phyloP scores from a whole-genome alignment of 2,329 filamentous ascomycete species.

The Cadophora gregata region DNA sequence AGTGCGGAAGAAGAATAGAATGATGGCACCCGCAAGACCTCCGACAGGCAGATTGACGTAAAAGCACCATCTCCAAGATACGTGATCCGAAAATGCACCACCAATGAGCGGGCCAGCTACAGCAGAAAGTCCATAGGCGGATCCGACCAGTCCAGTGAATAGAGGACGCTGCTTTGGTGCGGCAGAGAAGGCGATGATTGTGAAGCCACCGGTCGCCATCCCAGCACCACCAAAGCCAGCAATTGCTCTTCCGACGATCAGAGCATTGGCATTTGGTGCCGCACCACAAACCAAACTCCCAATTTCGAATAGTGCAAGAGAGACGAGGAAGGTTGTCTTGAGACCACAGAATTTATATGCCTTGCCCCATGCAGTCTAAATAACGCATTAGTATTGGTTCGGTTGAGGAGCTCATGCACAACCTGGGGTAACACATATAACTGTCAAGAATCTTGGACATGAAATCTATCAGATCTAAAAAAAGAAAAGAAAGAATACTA shows the following conservation, averaged over 20 bases:
- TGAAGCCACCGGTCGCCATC: constrained; percentile 49
- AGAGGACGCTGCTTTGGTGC: constrained; percentile 44
- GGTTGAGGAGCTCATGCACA: no score
- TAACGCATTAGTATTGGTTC: no score
- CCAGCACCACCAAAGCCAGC: constrained; percentile 45
- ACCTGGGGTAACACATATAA: no score
- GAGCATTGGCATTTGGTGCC: constrained; percentile 44
- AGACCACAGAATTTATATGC: constrained; percentile 45
- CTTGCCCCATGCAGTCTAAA: constrained; percentile 44
- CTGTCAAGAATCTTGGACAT: no score
- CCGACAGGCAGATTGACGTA: constrained; percentile 46
- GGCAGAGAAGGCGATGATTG: constrained; percentile 50
- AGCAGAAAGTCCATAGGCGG: constrained; percentile 40
- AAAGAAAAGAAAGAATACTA: no score
- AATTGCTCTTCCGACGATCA: constrained; percentile 47
- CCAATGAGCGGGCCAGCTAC: constrained; percentile 46
- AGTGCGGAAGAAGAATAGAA: constrained; percentile 52
- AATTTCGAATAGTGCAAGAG: constrained; percentile 47
- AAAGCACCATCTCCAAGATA: constrained; percentile 44
- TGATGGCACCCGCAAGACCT: constrained; percentile 46
- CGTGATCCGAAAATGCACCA: constrained; percentile 46
- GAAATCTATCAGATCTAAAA: no score
- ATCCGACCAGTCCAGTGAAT: constrained; percentile 46
- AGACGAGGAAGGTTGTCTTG: constrained; percentile 42
- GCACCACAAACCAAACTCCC: constrained; percentile 47